phyloP scores from a whole-genome alignment of 1,284 basidiomycete species.

The Leccinum solheimii region DNA sequence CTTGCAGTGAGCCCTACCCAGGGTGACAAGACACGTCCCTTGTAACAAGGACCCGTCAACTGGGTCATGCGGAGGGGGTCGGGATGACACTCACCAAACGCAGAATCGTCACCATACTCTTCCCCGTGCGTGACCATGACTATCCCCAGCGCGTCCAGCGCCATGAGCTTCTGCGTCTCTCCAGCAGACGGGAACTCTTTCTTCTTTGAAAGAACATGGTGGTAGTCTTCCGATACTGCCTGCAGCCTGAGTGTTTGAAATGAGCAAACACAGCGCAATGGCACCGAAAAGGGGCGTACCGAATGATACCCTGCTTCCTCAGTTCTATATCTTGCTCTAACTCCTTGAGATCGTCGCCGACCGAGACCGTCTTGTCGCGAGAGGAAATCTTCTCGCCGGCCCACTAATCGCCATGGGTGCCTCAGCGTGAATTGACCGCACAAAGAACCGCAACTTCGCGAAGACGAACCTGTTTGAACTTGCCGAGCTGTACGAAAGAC shows the following conservation, averaged over 20 bases:
- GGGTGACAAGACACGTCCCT: constrained; percentile 69
- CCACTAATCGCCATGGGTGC: constrained; percentile 47
- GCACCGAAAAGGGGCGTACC: constrained; percentile 43
- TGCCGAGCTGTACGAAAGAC: constrained; percentile 50
- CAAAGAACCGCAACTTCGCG: constrained; percentile 5
- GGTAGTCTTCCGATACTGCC: constrained; percentile 59
- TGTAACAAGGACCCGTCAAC: background rate
- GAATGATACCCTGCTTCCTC: constrained; percentile 58
- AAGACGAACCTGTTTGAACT: constrained; percentile 57
- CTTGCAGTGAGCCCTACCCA: constrained; percentile 81
- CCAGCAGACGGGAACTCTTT: constrained; percentile 58
- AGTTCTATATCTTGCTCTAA: constrained; percentile 72
- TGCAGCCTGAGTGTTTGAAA: constrained; percentile 48
- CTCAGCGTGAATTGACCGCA: constrained; percentile 31
- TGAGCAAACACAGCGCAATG: background rate
- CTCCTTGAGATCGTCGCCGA: constrained; percentile 61
- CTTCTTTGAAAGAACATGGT: constrained; percentile 65
- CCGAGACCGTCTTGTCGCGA: constrained; percentile 64
- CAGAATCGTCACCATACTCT: constrained; percentile 71
- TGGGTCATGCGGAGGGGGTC: background rate
- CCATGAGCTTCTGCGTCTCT: constrained; percentile 63
- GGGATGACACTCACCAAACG: constrained; percentile 53
- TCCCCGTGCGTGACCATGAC: constrained; percentile 87
- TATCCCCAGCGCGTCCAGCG: constrained; percentile 76
- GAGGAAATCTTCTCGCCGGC: constrained; percentile 76